Conservation (phyloP, 2,329 filamentous ascomycete genomes). For the Fusarium mundagurra region DNA sequence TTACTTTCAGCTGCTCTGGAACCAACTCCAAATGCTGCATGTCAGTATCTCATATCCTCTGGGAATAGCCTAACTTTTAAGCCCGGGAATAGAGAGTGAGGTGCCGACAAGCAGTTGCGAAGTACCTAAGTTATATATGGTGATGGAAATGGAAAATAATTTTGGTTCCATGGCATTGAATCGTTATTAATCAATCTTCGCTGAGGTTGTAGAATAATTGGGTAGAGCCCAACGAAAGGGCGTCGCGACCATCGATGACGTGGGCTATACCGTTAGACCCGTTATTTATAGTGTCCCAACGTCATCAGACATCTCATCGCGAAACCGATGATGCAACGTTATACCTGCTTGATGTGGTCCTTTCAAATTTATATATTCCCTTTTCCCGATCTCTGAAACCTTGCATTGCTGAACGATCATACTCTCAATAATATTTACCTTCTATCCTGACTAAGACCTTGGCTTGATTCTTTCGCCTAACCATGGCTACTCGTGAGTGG, state of each 20-base stretch:
- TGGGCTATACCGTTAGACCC: background rate
- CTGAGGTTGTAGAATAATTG: fast-evolving
- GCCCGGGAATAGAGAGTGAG: too few species aligned
- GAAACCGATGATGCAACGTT: too few species aligned
- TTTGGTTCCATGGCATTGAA: too few species aligned
- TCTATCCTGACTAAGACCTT: too few species aligned
- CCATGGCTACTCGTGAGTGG: background rate
- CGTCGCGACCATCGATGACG: background rate
- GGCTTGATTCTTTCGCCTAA: too few species aligned
- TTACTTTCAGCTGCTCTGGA: too few species aligned
- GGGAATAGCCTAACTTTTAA: too few species aligned
- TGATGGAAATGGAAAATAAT: too few species aligned
- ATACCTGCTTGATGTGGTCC: background rate
- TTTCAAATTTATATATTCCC: fast-evolving
- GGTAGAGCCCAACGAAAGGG: background rate
- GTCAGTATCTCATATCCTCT: too few species aligned
- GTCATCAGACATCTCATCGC: background rate
- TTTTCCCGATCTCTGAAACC: fast-evolving
- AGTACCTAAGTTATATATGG: too few species aligned
- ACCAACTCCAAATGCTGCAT: too few species aligned
- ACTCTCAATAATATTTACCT: fast-evolving
- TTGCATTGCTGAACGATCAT: fast-evolving
- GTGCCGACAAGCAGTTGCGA: too few species aligned
- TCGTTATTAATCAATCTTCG: fast-evolving
- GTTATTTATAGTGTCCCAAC: background rate